Base-by-base conservation (phyloP, 345 rosid genomes). In the Nasturtium officinale region DNA sequence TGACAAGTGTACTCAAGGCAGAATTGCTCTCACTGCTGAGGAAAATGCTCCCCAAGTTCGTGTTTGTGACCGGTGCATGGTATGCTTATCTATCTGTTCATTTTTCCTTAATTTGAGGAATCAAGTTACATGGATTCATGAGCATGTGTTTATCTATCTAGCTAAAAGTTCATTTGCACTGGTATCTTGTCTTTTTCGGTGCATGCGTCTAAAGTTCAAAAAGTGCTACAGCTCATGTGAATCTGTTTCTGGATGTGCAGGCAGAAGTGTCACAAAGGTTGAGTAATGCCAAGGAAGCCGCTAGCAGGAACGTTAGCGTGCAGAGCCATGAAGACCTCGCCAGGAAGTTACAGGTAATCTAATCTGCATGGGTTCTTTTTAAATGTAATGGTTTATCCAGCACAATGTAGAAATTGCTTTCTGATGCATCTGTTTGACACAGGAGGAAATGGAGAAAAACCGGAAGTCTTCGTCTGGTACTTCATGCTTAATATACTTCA, bases 361-460 rank as follows among this genome's bases (percentile, higher is more conserved):
- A 5, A 21, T 57, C 15, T 25, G 13, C 29, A 58, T 15, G 9
- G 32, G 16, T 16, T 61, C 43, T 61, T 61, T 60, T 17, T 58
- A 13, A n/a, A n/a, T n/a, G n/a, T n/a, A n/a, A n/a, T n/a, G n/a
- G n/a, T n/a, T n/a, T n/a, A 37, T 52, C 17, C 12, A 32, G 50
- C 20, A 38, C 13, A 61, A 40, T 5, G 1, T 66, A 12, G 12
- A 51, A 32, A 4, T 7, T 61, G 64, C 25, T 69, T 62, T 71
- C 67, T 70, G 26, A 77, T 40, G 20, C 47, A 48, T n/a, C n/a
- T 77, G 16, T 65, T 77, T 82, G 35, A 79, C 74, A 72, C 87
- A 95, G 99, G 99, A 91, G 91, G 99, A 95, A 86, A 84, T 95
- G 99, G 96, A 90, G 84, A 95, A 35, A 74, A 91, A 91, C 75